Conservation (phyloP, 805 yeast species). For the Maudiozyma pseudohumilis region DNA sequence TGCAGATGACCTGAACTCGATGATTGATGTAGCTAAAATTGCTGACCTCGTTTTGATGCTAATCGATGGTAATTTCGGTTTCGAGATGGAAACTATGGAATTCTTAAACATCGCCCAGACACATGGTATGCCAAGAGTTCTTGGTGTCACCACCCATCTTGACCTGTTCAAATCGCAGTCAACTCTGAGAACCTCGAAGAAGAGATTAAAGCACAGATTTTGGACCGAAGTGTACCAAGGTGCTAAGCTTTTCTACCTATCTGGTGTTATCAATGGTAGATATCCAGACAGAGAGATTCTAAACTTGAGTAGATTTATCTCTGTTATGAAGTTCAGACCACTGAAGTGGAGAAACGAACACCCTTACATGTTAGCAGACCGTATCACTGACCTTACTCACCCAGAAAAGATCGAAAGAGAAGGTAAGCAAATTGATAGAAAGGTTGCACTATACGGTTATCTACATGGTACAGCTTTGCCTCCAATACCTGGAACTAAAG, state of each 20-base stretch:
- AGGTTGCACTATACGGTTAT: conserved; percentile 86
- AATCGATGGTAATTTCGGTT: conserved; percentile 95
- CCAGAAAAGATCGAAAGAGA: conserved; percentile 64
- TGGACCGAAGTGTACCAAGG: conserved; percentile 99
- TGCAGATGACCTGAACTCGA: conserved; percentile 81
- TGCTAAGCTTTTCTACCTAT: conserved; percentile 85
- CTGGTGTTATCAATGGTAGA: conserved; percentile 94
- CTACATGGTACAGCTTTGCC: conserved; percentile 88
- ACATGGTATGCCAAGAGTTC: conserved; percentile 96
- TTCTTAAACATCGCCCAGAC: conserved; percentile 91
- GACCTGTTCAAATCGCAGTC: conserved; percentile 87
- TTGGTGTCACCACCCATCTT: conserved; percentile 92
- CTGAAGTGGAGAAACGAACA: conserved; percentile 98
- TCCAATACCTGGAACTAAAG: conserved; percentile 48
- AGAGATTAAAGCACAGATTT: conserved; percentile 82
- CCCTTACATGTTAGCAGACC: conserved; percentile 84
- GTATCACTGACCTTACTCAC: conserved; percentile 89
- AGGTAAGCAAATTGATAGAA: conserved; percentile 78
- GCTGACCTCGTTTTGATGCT: conserved; percentile 84
- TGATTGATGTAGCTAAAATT: conserved; percentile 92
- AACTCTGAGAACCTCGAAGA: conserved; percentile 83
- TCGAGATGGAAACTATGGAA: conserved; percentile 99
- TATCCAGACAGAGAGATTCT: conserved; percentile 95
- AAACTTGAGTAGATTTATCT: conserved; percentile 81
- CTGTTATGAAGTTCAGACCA: conserved; percentile 98